Evolutionary conservation across 2,329 filamentous ascomycete genomes (phyloP), one percentile per base, ranked within the genome.

Genomic region (Fusarium virguliforme): DNA sequence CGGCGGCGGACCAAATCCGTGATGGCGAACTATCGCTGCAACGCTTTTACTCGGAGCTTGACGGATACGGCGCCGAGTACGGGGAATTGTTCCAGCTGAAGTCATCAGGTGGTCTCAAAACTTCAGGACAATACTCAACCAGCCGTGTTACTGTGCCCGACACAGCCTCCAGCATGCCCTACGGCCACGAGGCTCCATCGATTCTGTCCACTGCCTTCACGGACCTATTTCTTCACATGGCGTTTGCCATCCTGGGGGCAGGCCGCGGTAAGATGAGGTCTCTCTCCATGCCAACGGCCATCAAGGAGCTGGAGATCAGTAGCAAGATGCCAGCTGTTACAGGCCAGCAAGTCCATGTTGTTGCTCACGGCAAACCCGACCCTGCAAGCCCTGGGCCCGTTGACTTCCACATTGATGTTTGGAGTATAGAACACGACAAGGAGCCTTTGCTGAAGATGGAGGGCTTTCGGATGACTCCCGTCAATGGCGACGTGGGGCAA

Each of bases 141-240:
- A 60, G 67, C 8, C 77, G 80, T 5, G 71, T 86, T 8, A 70
- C 78, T 10, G 75, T 86, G 4, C 81, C 81, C 3, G 81, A 87
- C 51, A 87, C 85, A 0, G 76, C 77, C 1, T 68, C 77, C 1
- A 68, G 77, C 1, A 87, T 88, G 86, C 85, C 85, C 1, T 78
- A 81, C 65, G 71, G 76, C 1, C 79, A 82, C 51, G 84, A 88
- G 69, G 79, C 82, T 3, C 66, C 79, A 0, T 81, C 83, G 22
- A 79, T 84, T 55, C 74, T 87, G 7, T 85, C 86, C 34, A 83
- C 86, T 0, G 78, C 83, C 1, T 81, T 85, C 54, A 72, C 87
- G 4, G 86, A 88, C 65, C 74, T 81, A 8, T 76, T 85, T 59
- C 76, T 85, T 15, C 84, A 85, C 63, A 75, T 82, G 7, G 75